These are phyloP conservation scores for Podila horticola DNA, from an alignment of 192 early-diverging fungal genomes.

Conservation along the genomic window DNA sequence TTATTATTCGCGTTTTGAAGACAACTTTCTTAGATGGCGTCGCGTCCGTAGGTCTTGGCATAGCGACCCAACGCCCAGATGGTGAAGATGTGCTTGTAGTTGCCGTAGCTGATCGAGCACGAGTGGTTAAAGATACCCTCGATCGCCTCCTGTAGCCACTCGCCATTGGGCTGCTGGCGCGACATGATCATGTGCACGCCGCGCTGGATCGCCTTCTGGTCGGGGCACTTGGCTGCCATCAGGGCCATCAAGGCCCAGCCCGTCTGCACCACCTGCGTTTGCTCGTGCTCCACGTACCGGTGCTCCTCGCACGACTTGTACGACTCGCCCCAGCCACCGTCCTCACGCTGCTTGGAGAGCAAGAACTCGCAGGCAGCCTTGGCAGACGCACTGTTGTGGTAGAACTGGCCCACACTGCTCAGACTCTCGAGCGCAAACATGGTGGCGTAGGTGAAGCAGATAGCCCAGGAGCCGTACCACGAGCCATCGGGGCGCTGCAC, in stretches of 20 bases:
- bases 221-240: conserved; percentile 90
- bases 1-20: neutral
- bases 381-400: conserved; percentile 75
- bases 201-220: conserved; percentile 69
- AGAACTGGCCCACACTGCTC: conserved; percentile 83
- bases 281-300: conserved; percentile 69
- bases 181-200: conserved; percentile 83
- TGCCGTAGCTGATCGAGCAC: conserved; percentile 88
- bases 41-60: conserved; percentile 74
- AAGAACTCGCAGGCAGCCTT: conserved; percentile 91
- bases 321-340: conserved; percentile 98
- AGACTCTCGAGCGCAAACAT: conserved; percentile 93
- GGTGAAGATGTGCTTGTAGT: conserved; percentile 94
- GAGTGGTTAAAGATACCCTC: conserved; percentile 99
- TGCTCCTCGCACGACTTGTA: conserved; percentile 87
- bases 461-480: conserved; percentile 97
- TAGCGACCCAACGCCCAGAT: conserved; percentile 93
- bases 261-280: conserved; percentile 93
- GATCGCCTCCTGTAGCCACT: conserved; percentile 97
- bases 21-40: neutral
- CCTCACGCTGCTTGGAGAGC: conserved; percentile 83
- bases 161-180: conserved; percentile 89
- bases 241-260: conserved; percentile 89
- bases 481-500: conserved; percentile 84
- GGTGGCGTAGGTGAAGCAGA: conserved; percentile 97